Conservation (phyloP, 78 protist species). For the Planoprotostelium fungivorum region DNA sequence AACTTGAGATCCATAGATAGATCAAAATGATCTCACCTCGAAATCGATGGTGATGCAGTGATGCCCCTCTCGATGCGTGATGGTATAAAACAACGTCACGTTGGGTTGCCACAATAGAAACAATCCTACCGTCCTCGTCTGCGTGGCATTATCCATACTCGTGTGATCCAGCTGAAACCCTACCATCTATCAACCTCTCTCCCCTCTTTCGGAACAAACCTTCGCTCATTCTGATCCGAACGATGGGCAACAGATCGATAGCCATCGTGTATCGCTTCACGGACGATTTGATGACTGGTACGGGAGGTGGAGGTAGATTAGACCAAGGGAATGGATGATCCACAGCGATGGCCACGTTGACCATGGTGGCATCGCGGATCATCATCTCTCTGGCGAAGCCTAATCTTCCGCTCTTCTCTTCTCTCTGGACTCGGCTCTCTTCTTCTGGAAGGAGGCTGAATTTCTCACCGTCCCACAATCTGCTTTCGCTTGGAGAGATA, state of each 20-base stretch:
- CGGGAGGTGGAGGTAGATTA: neutral
- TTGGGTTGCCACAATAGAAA: neutral
- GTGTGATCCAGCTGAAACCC: neutral
- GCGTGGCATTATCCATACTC: neutral
- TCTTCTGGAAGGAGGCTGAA: neutral
- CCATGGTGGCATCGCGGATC: neutral
- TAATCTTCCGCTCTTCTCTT: neutral
- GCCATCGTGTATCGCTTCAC: neutral
- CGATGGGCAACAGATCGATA: neutral
- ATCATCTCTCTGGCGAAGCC: neutral
- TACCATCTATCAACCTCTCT: too few species aligned
- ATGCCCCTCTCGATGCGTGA: neutral
- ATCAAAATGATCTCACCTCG: neutral
- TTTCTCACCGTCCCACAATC: neutral
- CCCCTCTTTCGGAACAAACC: too few species aligned
- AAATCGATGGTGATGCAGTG: neutral
- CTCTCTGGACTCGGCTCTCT: neutral
- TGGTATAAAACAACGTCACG: neutral
- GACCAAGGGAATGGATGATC: neutral
- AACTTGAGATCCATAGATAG: too few species aligned
- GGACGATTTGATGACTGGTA: neutral
- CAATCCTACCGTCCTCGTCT: neutral
- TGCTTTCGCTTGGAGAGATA: neutral
- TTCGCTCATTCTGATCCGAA: neutral
- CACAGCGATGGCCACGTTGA: neutral